Evolutionary conservation across 2,329 filamentous ascomycete species (phyloP).

Genomic region (Hypoxylon sp.): DNA sequence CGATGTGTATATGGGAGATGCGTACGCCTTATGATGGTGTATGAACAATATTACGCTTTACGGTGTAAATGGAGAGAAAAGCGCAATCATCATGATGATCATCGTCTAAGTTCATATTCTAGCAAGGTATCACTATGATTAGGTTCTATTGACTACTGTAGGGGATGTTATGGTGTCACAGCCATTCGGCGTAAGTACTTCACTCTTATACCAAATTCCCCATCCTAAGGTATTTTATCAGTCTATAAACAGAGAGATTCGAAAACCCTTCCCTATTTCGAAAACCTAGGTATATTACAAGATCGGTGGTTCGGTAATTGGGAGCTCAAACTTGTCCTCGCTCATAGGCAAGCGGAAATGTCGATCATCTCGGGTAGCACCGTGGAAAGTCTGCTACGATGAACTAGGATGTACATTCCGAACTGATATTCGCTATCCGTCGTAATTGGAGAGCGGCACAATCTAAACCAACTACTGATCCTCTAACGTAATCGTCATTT

Average conservation of each 20-base stretch:
- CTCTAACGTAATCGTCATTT: background rate
- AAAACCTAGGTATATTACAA: background rate
- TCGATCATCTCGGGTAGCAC: background rate
- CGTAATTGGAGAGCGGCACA: background rate
- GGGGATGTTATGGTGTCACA: background rate
- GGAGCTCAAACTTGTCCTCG: background rate
- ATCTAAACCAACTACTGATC: background rate
- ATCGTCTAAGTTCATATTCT: too few species aligned
- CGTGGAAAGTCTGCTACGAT: background rate
- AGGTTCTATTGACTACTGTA: background rate
- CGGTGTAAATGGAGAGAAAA: background rate
- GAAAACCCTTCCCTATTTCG: background rate
- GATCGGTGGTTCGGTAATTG: background rate
- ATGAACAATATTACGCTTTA: background rate
- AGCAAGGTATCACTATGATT: background rate
- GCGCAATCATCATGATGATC: background rate
- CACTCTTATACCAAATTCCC: background rate
- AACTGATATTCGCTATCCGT: background rate
- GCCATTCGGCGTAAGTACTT: background rate
- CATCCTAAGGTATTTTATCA: background rate
- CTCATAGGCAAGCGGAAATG: background rate
- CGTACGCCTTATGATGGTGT: background rate
- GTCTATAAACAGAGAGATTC: background rate
- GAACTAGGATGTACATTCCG: background rate
- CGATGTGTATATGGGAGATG: background rate